Base-by-base conservation (phyloP, 352 stramenopile genomes). In the Phytophthora pistaciae region DNA sequence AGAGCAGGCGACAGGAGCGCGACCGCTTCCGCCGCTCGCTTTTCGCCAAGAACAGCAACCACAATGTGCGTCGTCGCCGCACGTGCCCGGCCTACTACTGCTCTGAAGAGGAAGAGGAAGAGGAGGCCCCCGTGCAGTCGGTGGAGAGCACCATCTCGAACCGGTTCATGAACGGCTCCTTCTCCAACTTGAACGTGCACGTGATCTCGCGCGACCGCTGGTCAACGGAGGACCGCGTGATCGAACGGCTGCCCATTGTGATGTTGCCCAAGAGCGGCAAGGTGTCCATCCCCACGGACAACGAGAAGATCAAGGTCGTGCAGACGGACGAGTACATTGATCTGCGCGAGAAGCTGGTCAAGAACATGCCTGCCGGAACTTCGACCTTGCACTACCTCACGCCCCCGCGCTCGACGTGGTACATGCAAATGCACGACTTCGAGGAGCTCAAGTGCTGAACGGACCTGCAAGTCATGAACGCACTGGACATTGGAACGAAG, bases 371-470 rank as follows among this genome's bases (percentile, higher is more conserved):
- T 5, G 67, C 61, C 10, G 70, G 70, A 31, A 38, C 61, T 3
- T 52, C 64, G 5, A 36, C 61, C 8, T 49, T 79, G 56, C 81
- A 87, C 52, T 82, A 92, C 50, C 79, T 95, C 13, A 93, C 85
- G 53, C 88, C 88, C 46, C 88, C 88, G 25, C 84, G 85, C 33
- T 92, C 88, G 5, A 95, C 88, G 29, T 95, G 88, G 88, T 83
- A 82, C 79, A 93, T 95, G 66, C 88, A 95, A 63, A 95, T 91
- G 82, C 85, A 88, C 36, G 66, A 88, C 78, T 91, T 95, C 49
- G 87, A 94, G 33, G 74, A 59, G 29, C 75, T 90, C 29, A 73
- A 89, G 11, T 90, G 83, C 46, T 91, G 61, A 80, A 68, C 25
- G 49, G 25, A 18, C 16, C 9, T 29, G 13, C 8, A 16, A 21